Evolutionary conservation across 2,329 filamentous ascomycete species (phyloP).

Genomic region (Tothia fuscella): DNA sequence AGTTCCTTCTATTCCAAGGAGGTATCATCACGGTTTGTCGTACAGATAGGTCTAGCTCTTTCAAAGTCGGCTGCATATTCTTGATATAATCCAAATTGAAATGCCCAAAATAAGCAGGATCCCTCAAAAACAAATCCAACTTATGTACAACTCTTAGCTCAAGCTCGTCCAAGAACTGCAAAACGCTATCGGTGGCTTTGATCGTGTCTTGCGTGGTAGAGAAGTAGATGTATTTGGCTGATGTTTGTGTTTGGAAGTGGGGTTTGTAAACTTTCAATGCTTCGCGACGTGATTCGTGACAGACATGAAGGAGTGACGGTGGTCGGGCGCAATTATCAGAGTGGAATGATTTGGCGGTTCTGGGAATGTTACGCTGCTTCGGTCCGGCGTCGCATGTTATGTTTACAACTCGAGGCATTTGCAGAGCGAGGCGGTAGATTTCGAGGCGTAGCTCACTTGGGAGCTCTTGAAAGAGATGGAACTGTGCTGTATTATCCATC

Average conservation of each 20-base stretch:
- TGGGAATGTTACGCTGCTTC: not conserved
- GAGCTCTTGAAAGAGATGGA: not conserved
- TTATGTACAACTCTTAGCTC: not conserved
- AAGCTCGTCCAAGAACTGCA: not conserved
- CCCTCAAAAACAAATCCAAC: not conserved
- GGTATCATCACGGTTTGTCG: not conserved
- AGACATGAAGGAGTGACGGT: not conserved
- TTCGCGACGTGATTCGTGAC: not conserved
- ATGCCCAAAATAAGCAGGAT: conserved; percentile 1
- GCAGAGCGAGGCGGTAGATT: not conserved
- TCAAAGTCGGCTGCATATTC: not conserved
- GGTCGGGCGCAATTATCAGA: no score
- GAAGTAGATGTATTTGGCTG: conserved; percentile 1
- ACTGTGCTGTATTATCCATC: no score
- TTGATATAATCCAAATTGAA: not conserved
- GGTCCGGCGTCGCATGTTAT: not conserved
- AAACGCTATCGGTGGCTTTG: not conserved
- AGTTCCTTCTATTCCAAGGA: no score
- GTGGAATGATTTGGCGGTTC: not conserved
- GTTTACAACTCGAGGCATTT: not conserved
- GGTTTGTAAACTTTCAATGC: not conserved
- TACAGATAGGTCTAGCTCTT: not conserved
- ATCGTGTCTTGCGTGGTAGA: not conserved
- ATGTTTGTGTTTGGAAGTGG: not conserved
- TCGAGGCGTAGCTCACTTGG: not conserved